These are phyloP conservation scores for Trypanosoma conorhini DNA, from an alignment of 208 protist species.

Conservation along the genomic window DNA sequence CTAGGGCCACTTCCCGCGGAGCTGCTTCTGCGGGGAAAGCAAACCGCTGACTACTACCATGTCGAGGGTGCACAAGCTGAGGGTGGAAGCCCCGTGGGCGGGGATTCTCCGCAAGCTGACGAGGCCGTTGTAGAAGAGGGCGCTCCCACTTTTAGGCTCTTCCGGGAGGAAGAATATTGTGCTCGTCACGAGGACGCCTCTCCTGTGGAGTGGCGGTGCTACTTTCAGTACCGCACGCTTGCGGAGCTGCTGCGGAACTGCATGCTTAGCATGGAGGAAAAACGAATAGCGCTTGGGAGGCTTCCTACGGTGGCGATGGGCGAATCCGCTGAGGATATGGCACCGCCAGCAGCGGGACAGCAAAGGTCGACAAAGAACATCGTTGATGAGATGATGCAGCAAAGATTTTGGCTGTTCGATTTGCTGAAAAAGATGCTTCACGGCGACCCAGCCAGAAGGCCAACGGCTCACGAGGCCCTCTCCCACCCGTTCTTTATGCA, in stretches of 20 bases:
- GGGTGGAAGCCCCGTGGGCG: neutral
- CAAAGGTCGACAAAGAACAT: slow-evolving; percentile 21
- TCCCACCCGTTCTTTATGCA: slow-evolving; percentile 71
- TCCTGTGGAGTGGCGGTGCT: slow-evolving; percentile 44
- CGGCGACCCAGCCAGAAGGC: slow-evolving; percentile 46
- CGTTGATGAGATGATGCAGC: slow-evolving; percentile 64
- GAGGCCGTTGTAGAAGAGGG: neutral
- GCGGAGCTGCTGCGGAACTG: slow-evolving; percentile 70
- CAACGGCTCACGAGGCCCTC: slow-evolving; percentile 63
- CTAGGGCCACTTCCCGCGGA: slow-evolving; percentile 77
- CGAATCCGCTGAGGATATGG: neutral
- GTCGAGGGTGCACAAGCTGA: slow-evolving; percentile 9
- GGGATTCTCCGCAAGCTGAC: neutral
- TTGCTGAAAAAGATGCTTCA: slow-evolving; percentile 64
- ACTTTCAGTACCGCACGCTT: slow-evolving; percentile 71
- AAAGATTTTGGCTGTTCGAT: slow-evolving; percentile 77
- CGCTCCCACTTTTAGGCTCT: slow-evolving; percentile 6
- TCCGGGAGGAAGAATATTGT: slow-evolving; percentile 35
- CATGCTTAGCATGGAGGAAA: slow-evolving; percentile 61
- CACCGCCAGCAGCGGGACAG: slow-evolving; percentile 6
- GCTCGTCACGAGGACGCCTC: slow-evolving; percentile 13
- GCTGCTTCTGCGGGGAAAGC: slow-evolving; percentile 55
- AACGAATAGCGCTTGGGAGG: slow-evolving; percentile 50
- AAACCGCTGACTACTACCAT: slow-evolving; percentile 53
- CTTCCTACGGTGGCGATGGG: slow-evolving; percentile 39